Percentiles rank a stretch among this genome's conserved stretches.
Evolutionary conservation across 1,139 yeast species (phyloP).

Genomic region (Debaryomyces subglobosus): DNA sequence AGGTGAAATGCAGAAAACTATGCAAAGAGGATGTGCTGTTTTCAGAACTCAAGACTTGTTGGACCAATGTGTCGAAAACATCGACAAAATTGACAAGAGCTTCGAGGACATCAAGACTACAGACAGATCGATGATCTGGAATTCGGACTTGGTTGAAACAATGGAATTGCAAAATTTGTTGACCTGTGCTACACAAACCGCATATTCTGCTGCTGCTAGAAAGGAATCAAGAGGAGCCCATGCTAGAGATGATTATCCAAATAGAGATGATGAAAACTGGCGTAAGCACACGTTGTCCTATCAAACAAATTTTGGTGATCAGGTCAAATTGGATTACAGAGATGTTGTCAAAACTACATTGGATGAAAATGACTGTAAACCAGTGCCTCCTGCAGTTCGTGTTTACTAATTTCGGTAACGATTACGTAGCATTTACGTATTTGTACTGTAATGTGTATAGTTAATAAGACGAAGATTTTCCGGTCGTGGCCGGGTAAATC

Average conservation of each 20-base stretch:
- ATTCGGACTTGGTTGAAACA: conserved; percentile 94
- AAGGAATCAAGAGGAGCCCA: conserved; percentile 99
- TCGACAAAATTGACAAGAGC: conserved; percentile 72
- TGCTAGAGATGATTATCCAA: conserved; percentile 97
- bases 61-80: conserved; percentile 87
- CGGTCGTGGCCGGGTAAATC: conserved; percentile 1
- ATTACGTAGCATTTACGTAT: not conserved
- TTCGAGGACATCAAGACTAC: conserved; percentile 75
- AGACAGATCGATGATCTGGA: conserved; percentile 99
- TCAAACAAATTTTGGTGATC: conserved; percentile 75
- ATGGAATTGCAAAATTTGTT: conserved; percentile 94
- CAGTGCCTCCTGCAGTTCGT: conserved; percentile 97
- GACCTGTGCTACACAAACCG: conserved; percentile 97
- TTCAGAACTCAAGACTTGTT: conserved; percentile 93
- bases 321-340: conserved; percentile 82
- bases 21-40: conserved; percentile 97
- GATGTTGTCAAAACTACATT: conserved; percentile 79
- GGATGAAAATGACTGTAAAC: conserved; percentile 90
- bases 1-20: conserved; percentile 88
- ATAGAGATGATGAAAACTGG: conserved; percentile 96
- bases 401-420: conserved; percentile 56
- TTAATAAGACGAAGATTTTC: not conserved
- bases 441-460: not conserved
- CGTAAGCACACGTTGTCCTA: conserved; percentile 97
- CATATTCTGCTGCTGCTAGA: conserved; percentile 92